Conservation (phyloP, 1,139 yeast genomes). For the Yamadazyma sp. region DNA sequence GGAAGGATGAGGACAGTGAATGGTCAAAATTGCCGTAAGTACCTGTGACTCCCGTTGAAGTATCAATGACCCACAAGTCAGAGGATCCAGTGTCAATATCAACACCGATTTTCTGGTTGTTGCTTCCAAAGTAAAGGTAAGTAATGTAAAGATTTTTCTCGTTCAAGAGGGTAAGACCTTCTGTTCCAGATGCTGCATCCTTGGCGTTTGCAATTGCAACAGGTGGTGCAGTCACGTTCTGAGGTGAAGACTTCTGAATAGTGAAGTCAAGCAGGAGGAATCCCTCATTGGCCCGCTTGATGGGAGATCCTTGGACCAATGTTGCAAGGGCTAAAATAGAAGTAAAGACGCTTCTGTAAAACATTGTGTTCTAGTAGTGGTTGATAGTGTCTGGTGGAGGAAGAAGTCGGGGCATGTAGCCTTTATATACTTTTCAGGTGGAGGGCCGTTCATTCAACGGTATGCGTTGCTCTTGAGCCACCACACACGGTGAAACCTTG, state of each 20-base stretch:
- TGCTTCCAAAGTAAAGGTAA: constrained; percentile 34
- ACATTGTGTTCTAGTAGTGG: too few relatives aligned
- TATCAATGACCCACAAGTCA: constrained; percentile 39
- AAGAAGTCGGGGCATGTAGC: too few relatives aligned
- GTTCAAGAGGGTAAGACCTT: constrained; percentile 21
- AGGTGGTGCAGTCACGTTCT: too few relatives aligned
- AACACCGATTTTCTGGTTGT: constrained; percentile 28
- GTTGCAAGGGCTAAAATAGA: too few relatives aligned
- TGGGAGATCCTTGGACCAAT: too few relatives aligned
- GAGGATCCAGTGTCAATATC: constrained; percentile 46
- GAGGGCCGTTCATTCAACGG: too few relatives aligned
- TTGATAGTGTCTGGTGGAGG: too few relatives aligned
- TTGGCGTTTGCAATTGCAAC: too few relatives aligned
- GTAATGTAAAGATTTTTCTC: constrained; percentile 49
- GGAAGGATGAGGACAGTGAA: constrained; percentile 6
- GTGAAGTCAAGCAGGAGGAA: constrained; percentile 13
- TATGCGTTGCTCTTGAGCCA: background rate
- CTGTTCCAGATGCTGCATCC: too few relatives aligned
- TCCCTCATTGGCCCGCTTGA: constrained; percentile 7
- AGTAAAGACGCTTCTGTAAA: background rate
- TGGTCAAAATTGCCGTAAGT: constrained; percentile 8
- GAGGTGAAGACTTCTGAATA: background rate
- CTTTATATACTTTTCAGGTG: constrained; percentile 1
- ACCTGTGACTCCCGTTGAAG: background rate
- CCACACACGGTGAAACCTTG: background rate